Base-by-base conservation (phyloP, 192 early-diverging fungal genomes). In the Backusella australiensis region DNA sequence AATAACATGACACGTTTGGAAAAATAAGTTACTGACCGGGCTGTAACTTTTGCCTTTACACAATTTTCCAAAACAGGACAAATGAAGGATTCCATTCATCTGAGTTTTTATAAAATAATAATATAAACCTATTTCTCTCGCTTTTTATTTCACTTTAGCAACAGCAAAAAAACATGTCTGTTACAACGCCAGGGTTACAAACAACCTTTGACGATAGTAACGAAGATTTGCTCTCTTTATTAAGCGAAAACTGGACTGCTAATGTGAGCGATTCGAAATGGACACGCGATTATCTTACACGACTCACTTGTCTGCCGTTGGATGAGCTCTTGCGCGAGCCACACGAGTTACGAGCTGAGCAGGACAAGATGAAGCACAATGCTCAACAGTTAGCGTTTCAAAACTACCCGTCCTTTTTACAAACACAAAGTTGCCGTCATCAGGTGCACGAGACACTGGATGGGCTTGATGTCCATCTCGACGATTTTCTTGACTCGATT, bases 331-430 rank as follows among this genome's bases (percentile, higher is more conserved):
- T 86, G 8, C 72, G 76, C 21, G 89, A 94, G 77, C 92, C 91
- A 3, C 67, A 71, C 19, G 74, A 81, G 15, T 77, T 93, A 12
- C 69, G 78, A n/a, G 78, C 80, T 21, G 89, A 91, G 59, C 82
- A 89, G 46, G 67, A 76, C 15, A 85, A 86, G 44, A 80, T 91
- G 26, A 83, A 90, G 42, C 71, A 80, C 23, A 87, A 92, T 71
- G 86, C 93, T 29, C 86, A 90, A 19, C 84, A 86, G 29, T 80
- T 94, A 17, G 91, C 91, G 1, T 92, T 89, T 76, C 69, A 80
- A 23, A 90, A 94, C 46, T 93, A 93, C 71, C 84, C 88, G 9
- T 83, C 89, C 8, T 91, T 93, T 81, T 83, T 93, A 72, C 75
- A 85, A n/a, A 90, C 91, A 66, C 87, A 91, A 74, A 84, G 80